These are phyloP conservation scores for Metarhizium sp. DNA, from an alignment of 2,329 filamentous ascomycete genomes.

Conservation along the genomic window DNA sequence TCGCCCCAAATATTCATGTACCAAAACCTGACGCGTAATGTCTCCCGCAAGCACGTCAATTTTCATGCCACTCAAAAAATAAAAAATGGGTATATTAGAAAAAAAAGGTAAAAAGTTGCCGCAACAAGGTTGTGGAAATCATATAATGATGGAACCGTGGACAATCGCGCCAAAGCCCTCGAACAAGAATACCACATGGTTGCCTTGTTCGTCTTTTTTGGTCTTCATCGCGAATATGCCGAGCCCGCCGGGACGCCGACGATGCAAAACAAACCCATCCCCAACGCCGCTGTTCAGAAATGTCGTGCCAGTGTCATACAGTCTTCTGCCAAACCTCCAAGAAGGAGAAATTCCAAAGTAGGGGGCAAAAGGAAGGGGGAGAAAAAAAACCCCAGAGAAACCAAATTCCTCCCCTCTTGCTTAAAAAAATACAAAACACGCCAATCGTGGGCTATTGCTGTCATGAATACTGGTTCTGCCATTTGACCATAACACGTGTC, in stretches of 20 bases:
- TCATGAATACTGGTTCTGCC: constrained; percentile 63
- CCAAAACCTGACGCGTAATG: background rate
- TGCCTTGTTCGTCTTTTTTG: background rate
- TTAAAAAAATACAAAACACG: background rate
- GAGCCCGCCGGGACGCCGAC: constrained; percentile 1
- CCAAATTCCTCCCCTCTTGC: background rate
- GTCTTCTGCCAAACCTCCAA: background rate
- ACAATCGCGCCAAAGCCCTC: background rate
- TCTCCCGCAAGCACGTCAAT: background rate
- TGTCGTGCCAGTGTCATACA: constrained; percentile 6
- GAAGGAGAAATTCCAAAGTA: background rate
- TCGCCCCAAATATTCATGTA: background rate
- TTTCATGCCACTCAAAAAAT: background rate
- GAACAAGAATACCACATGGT: background rate
- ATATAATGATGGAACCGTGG: background rate
- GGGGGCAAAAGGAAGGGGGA: background rate
- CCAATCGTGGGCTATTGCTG: background rate
- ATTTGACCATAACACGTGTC: constrained; percentile 71
- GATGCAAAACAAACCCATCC: constrained; percentile 3
- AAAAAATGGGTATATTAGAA: constrained; percentile 11
- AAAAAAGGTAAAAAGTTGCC: background rate
- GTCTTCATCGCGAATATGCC: background rate
- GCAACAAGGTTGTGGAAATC: background rate
- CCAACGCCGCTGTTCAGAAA: constrained; percentile 6
- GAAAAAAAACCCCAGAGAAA: constrained; percentile 4